These are phyloP conservation scores for Aspergillus neotritici DNA, from an alignment of 2,329 filamentous ascomycete genomes.

Conservation along the genomic window DNA sequence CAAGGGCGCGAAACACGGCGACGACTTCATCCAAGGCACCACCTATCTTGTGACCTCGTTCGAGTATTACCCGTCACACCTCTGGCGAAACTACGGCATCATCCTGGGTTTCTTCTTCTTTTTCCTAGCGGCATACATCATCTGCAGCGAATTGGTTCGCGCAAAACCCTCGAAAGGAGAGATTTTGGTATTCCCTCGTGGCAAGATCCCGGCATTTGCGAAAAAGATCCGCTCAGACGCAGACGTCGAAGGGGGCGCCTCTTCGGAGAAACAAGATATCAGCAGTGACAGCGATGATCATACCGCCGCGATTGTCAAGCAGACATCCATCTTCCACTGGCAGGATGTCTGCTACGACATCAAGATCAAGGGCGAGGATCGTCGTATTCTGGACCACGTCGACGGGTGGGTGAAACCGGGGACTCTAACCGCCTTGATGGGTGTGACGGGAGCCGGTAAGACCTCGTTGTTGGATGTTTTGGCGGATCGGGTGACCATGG, in stretches of 20 bases:
- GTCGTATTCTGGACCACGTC: constrained; percentile 74
- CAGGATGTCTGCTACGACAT: constrained; percentile 75
- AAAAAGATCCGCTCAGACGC: constrained; percentile 19
- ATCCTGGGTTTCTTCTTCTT: constrained; percentile 57
- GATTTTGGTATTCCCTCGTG: constrained; percentile 65
- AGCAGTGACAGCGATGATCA: constrained; percentile 68
- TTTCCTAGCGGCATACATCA: constrained; percentile 56
- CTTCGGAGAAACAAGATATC: constrained; percentile 50
- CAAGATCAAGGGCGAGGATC: constrained; percentile 66
- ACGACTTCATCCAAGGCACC: constrained; percentile 53
- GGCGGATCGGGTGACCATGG: constrained; percentile 77
- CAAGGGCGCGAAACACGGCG: constrained; percentile 53
- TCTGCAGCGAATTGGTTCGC: constrained; percentile 54
- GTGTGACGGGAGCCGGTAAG: constrained; percentile 83
- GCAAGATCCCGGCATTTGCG: constrained; percentile 52
- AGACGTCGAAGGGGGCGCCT: constrained; percentile 17
- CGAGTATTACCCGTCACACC: constrained; percentile 52
- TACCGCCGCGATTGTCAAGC: constrained; percentile 65
- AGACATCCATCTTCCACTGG: constrained; percentile 77
- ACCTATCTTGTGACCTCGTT: constrained; percentile 51
- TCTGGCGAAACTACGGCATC: constrained; percentile 66
- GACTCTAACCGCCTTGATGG: constrained; percentile 82
- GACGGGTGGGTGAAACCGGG: constrained; percentile 92
- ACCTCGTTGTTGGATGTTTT: constrained; percentile 82
- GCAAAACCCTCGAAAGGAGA: constrained; percentile 69